phyloP scores from a whole-genome alignment of 345 rosid species.

The Pistacia integerrima region DNA sequence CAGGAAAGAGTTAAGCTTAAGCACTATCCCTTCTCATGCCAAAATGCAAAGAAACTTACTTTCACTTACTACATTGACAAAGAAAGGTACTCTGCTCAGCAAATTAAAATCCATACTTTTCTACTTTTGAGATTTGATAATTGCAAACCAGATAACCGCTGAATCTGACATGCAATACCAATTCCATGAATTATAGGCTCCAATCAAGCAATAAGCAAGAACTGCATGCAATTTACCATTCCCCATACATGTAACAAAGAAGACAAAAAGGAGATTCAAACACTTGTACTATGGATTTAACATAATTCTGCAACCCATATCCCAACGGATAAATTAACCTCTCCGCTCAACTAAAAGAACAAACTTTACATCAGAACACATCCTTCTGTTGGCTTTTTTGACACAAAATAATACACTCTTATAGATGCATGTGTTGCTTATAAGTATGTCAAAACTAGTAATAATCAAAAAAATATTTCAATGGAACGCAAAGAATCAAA shows the following conservation, averaged over 20 bases:
- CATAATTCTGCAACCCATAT: background rate
- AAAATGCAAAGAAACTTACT: too few species aligned
- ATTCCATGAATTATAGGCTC: background rate
- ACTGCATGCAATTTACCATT: background rate
- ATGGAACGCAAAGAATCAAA: conserved; percentile 22
- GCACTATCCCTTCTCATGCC: background rate
- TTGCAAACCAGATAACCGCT: background rate
- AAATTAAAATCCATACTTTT: background rate
- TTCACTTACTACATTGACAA: background rate
- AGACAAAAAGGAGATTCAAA: background rate
- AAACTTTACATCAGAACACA: background rate
- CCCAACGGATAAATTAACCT: background rate
- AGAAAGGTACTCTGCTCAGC: background rate
- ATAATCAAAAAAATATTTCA: background rate
- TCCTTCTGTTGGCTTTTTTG: background rate
- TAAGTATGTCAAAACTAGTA: background rate
- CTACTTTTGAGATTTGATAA: background rate
- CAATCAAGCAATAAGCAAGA: background rate
- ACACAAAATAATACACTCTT: too few species aligned
- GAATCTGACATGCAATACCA: background rate
- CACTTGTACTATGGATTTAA: background rate
- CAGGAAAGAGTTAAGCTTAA: background rate
- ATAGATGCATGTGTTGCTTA: background rate
- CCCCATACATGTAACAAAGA: too few species aligned
- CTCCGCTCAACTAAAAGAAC: background rate